Base-by-base conservation (phyloP, 352 stramenopile species). In the Phytophthora megakarya region DNA sequence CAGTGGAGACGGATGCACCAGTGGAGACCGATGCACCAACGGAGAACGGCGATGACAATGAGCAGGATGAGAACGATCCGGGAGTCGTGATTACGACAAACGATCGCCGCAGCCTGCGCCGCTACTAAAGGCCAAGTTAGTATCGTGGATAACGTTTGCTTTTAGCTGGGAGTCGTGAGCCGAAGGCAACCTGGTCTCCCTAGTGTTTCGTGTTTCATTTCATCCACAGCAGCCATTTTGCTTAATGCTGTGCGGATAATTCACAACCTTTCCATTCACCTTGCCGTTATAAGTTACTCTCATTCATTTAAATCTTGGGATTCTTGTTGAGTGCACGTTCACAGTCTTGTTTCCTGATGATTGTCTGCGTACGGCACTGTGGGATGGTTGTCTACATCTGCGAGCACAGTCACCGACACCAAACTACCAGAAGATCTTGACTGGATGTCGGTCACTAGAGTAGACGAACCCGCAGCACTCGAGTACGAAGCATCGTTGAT, bases 171-270 rank as follows among this genome's bases (percentile, higher is more conserved):
- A 42, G 6, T 40, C 18, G 18, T 16, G 39, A 33, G 12, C 35
- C 40, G 38, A 28, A 47, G 33, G 12, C 19, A 22, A 30, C 37
- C 35, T 54, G 51, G 45, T 51, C 43, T 56, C 13, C 30, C 45
- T 61, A 42, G 55, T 39, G 61, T 65, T 65, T 70, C 54, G 9
- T 70, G 55, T 70, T 70, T 53, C 23, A 40, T 45, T 56, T n/a
- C 49, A 49, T 38, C 15, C 43, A 30, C 16, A 39, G 48, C 42
- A 45, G 52, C 35, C 56, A 12, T 64, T 35, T 51, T 64, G 56
- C 30, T 45, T 23, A 22, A 61, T 46, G 28, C 26, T 49, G 19
- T 51, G 25, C 28, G 23, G 40, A 43, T 66, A 60, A 66, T 61
- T 44, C 16, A 48, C n/a, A 66, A n/a, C 21, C 33, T 64, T 40